phyloP scores from a whole-genome alignment of 1,284 basidiomycete species.

The Anthracocystis setariae region DNA sequence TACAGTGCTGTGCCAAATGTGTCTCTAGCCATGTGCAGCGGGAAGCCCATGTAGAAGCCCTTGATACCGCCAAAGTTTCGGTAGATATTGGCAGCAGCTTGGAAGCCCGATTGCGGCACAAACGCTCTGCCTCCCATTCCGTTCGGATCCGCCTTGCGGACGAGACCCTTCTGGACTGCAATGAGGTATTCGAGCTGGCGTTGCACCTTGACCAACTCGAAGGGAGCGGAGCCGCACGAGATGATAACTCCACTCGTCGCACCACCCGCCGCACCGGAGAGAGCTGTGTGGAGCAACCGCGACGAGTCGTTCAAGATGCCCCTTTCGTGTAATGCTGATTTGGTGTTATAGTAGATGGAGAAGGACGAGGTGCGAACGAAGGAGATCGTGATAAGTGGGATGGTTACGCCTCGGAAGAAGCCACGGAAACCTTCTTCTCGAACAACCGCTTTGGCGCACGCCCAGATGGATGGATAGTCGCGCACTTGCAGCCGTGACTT shows the following conservation, averaged over 20 bases:
- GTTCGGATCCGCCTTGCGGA: constrained; percentile 4
- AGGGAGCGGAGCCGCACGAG: constrained; percentile 72
- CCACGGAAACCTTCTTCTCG: constrained; percentile 90
- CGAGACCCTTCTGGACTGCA: constrained; percentile 77
- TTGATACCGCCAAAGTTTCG: constrained; percentile 61
- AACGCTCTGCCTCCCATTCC: constrained; percentile 28
- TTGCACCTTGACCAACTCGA: constrained; percentile 91
- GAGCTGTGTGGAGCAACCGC: constrained; percentile 41
- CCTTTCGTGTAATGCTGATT: constrained; percentile 76
- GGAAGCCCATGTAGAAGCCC: constrained; percentile 66
- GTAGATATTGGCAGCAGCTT: constrained; percentile 63
- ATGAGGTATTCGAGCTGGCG: constrained; percentile 91
- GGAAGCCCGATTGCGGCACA: constrained; percentile 57
- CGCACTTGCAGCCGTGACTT: constrained; percentile 65
- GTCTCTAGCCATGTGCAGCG: constrained; percentile 58
- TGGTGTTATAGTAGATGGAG: constrained; percentile 90
- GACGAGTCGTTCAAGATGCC: constrained; percentile 28
- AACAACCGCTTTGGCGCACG: constrained; percentile 70
- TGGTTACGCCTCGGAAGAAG: constrained; percentile 82
- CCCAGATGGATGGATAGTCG: constrained; percentile 64
- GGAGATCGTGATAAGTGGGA: constrained; percentile 94
- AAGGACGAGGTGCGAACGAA: constrained; percentile 93
- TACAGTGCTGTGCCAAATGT: constrained; percentile 61
- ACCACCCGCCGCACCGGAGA: constrained; percentile 72
- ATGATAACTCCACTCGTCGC: constrained; percentile 84